Conservation (phyloP, 78 protist genomes). For the Cavenderia fasciculata region DNA sequence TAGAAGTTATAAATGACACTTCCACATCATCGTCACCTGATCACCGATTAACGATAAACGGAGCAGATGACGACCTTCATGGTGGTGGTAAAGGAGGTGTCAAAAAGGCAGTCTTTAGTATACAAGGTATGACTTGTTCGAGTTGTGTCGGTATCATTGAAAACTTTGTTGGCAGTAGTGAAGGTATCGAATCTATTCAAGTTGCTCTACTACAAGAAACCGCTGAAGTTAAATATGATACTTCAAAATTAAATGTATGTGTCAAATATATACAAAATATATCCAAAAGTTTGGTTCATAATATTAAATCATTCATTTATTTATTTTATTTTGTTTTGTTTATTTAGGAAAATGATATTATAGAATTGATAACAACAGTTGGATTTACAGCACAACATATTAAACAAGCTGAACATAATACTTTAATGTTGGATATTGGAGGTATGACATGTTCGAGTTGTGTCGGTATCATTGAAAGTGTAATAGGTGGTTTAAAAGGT, state of each 20-base stretch:
- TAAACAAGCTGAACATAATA: constrained; percentile 53
- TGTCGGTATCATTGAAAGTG: constrained; percentile 70
- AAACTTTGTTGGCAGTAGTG: constrained; percentile 4
- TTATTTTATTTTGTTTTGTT: neutral
- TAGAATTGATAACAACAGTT: constrained; percentile 28
- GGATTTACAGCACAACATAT: constrained; percentile 67
- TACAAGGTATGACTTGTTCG: constrained; percentile 69
- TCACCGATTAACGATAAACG: no score
- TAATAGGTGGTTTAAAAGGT: constrained; percentile 13
- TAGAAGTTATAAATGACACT: constrained; percentile 5
- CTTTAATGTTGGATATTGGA: constrained; percentile 40
- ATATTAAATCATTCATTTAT: no score
- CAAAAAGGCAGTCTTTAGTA: constrained; percentile 25
- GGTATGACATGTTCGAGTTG: constrained; percentile 87
- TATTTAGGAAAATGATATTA: constrained; percentile 42
- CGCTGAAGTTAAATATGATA: constrained; percentile 43
- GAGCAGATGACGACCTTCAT: neutral
- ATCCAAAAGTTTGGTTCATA: no score
- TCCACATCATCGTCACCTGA: no score
- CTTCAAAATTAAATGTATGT: constrained; percentile 50
- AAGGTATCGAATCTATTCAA: constrained; percentile 48
- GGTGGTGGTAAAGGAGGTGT: neutral
- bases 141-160: constrained; percentile 74
- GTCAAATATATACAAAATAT: neutral
- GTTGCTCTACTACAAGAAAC: constrained; percentile 70